Percentiles rank a stretch among this genome's conserved stretches.
phyloP scores from a whole-genome alignment of 1,284 basidiomycete species.

The Ustilago curta region DNA sequence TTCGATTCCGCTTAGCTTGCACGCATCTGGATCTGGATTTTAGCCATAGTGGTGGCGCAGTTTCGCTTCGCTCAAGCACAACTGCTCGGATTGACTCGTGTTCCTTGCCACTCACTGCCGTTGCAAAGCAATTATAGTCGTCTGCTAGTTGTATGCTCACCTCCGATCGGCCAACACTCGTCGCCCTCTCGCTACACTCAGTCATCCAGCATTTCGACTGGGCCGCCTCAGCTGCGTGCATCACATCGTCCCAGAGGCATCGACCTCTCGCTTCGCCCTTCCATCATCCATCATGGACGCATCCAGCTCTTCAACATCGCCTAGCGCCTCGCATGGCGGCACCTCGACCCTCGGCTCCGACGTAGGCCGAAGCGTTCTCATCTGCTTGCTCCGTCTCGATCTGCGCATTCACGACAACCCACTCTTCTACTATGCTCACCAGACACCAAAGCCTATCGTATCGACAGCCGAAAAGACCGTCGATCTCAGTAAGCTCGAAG shows the following conservation, averaged over 20 bases:
- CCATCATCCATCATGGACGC: slow-evolving; percentile 19
- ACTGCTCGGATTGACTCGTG: background rate
- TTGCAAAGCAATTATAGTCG: too few relatives aligned
- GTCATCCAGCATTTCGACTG: too few relatives aligned
- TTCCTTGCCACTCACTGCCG: background rate
- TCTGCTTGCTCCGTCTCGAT: slow-evolving; percentile 61
- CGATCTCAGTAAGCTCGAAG: slow-evolving; percentile 48
- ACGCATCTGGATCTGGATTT: too few relatives aligned
- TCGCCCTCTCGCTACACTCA: background rate
- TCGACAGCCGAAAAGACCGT: slow-evolving; percentile 39
- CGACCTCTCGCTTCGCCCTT: background rate
- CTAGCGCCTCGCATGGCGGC: slow-evolving; percentile 32
- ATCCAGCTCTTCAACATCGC: slow-evolving; percentile 31
- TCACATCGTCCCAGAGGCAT: background rate
- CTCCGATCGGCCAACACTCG: background rate
- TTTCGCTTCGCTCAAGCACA: too few relatives aligned
- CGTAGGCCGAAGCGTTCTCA: slow-evolving; percentile 46
- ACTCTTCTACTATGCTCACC: slow-evolving; percentile 70
- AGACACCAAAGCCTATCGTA: slow-evolving; percentile 43
- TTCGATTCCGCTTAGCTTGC: too few relatives aligned
- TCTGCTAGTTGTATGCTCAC: background rate
- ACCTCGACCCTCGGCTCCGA: slow-evolving; percentile 34
- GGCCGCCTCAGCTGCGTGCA: background rate
- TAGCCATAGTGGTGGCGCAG: too few relatives aligned
- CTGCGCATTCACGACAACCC: slow-evolving; percentile 72